Evolutionary conservation across 2,329 filamentous ascomycete species (phyloP).

Genomic region (Paecilomyces dactylethromorphus): DNA sequence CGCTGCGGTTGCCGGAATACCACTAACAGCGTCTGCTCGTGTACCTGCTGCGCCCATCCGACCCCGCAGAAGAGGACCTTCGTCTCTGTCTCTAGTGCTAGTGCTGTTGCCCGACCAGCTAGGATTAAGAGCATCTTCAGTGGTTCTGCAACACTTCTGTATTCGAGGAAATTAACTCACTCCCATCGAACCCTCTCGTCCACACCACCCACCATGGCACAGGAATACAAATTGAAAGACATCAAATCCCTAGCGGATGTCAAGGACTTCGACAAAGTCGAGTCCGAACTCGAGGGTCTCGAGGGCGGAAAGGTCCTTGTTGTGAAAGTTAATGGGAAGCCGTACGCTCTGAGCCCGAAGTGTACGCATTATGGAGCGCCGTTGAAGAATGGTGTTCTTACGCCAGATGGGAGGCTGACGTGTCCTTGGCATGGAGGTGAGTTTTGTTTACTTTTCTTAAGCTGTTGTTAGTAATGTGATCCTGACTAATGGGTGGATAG

Average conservation of each 20-base stretch:
- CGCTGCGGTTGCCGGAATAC: slow-evolving; percentile 16
- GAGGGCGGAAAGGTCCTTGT: slow-evolving; percentile 81
- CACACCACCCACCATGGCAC: slow-evolving; percentile 20
- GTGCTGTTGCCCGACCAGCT: not conserved
- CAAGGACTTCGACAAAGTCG: slow-evolving; percentile 73
- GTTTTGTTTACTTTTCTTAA: too few relatives aligned
- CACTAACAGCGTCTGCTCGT: slow-evolving; percentile 13
- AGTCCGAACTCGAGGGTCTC: slow-evolving; percentile 85
- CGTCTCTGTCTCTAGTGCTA: slow-evolving; percentile 1
- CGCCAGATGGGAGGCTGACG: slow-evolving; percentile 72
- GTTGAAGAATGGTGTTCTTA: slow-evolving; percentile 76
- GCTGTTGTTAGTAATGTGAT: too few relatives aligned
- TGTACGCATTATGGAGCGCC: slow-evolving; percentile 93
- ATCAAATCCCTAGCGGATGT: slow-evolving; percentile 63
- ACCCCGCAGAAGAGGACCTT: slow-evolving; percentile 1
- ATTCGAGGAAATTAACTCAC: not conserved
- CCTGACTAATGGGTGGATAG: slow-evolving; percentile 41
- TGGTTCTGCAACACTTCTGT: not conserved
- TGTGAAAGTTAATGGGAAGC: slow-evolving; percentile 66
- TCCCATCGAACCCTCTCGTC: slow-evolving; percentile 5
- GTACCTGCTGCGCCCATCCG: slow-evolving; percentile 17
- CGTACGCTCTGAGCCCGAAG: slow-evolving; percentile 74
- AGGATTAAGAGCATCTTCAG: not conserved
- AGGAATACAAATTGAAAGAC: slow-evolving; percentile 59
- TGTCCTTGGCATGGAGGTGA: slow-evolving; percentile 95